These are phyloP conservation scores for Pyropia yezoensis DNA, from an alignment of 23 red algal genomes.

Conservation along the genomic window DNA sequence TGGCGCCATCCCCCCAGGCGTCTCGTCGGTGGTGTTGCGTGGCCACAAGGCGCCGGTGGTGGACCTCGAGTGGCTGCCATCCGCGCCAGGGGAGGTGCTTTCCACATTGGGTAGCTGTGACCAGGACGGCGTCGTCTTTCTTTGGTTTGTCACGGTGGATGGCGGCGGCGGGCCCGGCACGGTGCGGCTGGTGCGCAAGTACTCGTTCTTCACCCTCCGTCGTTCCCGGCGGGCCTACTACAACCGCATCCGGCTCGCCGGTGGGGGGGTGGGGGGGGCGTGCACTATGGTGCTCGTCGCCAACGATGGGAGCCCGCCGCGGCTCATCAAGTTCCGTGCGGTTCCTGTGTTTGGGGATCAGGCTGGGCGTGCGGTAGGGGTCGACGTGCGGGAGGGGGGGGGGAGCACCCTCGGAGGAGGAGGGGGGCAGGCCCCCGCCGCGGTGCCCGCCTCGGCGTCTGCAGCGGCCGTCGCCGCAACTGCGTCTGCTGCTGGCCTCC, in stretches of 20 bases:
- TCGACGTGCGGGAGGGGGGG: too few relatives aligned
- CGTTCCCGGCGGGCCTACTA: constrained; percentile 26
- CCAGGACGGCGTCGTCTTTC: constrained; percentile 39
- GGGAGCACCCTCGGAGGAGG: too few relatives aligned
- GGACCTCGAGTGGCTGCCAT: constrained; percentile 39
- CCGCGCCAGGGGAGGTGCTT: constrained; percentile 5
- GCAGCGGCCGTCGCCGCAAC: too few relatives aligned
- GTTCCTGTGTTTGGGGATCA: constrained; percentile 2
- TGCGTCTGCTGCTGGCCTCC: too few relatives aligned
- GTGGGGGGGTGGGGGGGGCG: constrained; percentile 11
- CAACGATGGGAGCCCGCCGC: constrained; percentile 34
- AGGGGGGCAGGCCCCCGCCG: too few relatives aligned
- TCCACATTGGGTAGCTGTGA: constrained; percentile 37
- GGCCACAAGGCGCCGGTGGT: constrained; percentile 41
- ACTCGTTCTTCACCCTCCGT: constrained; percentile 39
- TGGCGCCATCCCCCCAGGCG: too few relatives aligned
- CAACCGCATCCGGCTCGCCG: constrained; percentile 36
- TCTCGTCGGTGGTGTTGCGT: constrained; percentile 1
- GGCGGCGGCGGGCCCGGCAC: constrained; percentile 7
- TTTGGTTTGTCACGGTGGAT: constrained; percentile 50
- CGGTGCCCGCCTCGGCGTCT: too few relatives aligned
- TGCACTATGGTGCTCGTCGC: constrained; percentile 49
- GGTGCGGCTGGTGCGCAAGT: constrained; percentile 33
- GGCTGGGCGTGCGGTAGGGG: not conserved
- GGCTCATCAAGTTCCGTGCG: constrained; percentile 29